Conservation (phyloP, 2,329 filamentous ascomycete species). For the Fusarium concolor region DNA sequence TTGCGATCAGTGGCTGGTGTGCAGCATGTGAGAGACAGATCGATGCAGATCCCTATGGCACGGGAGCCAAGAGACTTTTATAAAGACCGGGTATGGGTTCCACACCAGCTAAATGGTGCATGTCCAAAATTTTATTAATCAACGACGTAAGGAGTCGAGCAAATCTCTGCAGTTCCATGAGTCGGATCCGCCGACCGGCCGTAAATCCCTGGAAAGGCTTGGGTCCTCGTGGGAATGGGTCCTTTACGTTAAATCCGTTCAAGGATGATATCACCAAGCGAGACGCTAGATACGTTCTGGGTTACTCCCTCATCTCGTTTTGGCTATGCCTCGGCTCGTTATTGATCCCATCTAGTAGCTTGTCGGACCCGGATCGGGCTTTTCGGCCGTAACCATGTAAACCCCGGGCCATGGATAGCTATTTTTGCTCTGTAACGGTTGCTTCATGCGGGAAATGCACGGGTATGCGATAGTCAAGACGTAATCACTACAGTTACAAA, state of each 20-base stretch:
- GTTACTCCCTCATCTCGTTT: conserved; percentile 1
- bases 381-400: conserved; percentile 35
- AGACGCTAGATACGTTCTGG: conserved; percentile 15
- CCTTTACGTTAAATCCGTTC: conserved; percentile 13
- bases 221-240: conserved; percentile 17
- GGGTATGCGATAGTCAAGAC: neutral
- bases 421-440: neutral
- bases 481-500: neutral
- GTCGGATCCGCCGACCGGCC: conserved; percentile 31
- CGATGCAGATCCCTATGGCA: conserved; percentile 7
- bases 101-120: neutral
- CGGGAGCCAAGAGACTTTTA: conserved; percentile 24
- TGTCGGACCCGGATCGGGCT: conserved; percentile 30
- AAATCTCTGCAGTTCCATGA: conserved; percentile 26
- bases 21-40: neutral
- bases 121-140: conserved; percentile 14
- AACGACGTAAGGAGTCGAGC: conserved; percentile 16
- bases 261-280: conserved; percentile 29
- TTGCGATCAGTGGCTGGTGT: neutral
- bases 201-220: conserved; percentile 7
- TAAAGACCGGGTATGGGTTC: conserved; percentile 16
- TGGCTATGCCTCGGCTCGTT: conserved; percentile 25
- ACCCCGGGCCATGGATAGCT: conserved; percentile 6
- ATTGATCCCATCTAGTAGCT: neutral
- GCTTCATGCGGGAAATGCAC: neutral